phyloP scores from a whole-genome alignment of 2,329 filamentous ascomycete species.

The Fusarium acutatum region DNA sequence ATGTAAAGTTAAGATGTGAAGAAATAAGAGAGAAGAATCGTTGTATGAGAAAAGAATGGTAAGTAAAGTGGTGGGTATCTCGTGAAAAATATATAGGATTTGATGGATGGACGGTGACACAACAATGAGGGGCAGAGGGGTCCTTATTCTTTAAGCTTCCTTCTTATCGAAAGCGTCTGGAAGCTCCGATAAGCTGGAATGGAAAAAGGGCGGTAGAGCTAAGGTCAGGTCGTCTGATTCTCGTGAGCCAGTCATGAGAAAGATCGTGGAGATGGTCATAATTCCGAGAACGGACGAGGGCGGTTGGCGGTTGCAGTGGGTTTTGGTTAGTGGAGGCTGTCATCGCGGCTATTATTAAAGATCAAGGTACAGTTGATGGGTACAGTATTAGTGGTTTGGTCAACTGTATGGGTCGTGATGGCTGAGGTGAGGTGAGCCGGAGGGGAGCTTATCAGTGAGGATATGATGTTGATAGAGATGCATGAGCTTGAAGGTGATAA shows the following conservation, averaged over 20 bases:
- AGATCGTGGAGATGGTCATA: neutral
- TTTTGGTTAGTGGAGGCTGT: neutral
- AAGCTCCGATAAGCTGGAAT: constrained; percentile 27
- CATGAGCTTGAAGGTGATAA: neutral
- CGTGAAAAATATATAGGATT: neutral
- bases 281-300: constrained; percentile 29
- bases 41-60: neutral
- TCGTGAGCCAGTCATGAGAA: constrained; percentile 8
- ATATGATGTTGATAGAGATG: neutral
- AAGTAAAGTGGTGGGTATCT: constrained; percentile 2
- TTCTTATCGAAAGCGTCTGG: constrained; percentile 17
- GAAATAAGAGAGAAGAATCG: neutral
- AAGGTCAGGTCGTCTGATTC: constrained; percentile 12
- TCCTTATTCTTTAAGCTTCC: constrained; percentile 7
- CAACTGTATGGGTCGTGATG: constrained; percentile 19
- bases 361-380: neutral
- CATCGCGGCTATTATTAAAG: constrained; percentile 32
- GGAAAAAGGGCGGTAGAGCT: neutral
- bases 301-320: constrained; percentile 21
- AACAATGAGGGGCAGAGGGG: neutral
- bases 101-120: constrained; percentile 9
- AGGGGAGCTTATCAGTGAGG: constrained; percentile 31
- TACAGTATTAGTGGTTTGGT: constrained; percentile 11
- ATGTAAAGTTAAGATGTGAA: constrained; percentile 33
- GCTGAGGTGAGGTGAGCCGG: neutral